These are phyloP conservation scores for Colletotrichum australisinense DNA, from an alignment of 2,329 filamentous ascomycete species.

Conservation along the genomic window DNA sequence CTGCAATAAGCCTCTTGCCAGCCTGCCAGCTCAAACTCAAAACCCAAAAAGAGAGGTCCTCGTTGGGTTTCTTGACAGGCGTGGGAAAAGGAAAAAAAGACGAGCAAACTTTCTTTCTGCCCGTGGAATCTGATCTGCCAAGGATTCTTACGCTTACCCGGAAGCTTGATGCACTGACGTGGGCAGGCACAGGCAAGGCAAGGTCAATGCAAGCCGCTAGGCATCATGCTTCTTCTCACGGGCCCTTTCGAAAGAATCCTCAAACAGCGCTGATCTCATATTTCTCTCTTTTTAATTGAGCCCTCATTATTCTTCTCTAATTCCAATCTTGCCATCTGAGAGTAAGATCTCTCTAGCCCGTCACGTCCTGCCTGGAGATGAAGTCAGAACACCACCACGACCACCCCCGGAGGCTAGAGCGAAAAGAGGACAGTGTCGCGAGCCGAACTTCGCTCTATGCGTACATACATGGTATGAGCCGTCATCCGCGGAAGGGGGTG, in stretches of 20 bases:
- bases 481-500: background rate
- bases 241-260: background rate
- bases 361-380: background rate
- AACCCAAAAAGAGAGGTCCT: background rate
- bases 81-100: background rate
- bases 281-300: background rate
- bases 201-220: background rate
- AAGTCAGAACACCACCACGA: background rate
- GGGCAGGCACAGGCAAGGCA: background rate
- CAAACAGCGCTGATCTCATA: background rate
- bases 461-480: too few species aligned
- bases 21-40: slow-evolving; percentile 4
- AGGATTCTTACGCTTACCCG: background rate
- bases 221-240: background rate
- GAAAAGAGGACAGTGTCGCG: background rate
- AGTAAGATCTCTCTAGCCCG: too few species aligned
- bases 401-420: too few species aligned
- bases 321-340: too few species aligned
- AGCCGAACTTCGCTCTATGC: background rate
- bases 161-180: slow-evolving; percentile 4
- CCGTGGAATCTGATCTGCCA: background rate
- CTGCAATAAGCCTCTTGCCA: background rate
- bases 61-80: background rate
- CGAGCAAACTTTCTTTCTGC: background rate
- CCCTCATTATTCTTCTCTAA: background rate